Percentiles rank a stretch among this genome's conserved stretches.
Evolutionary conservation across 306 rosid genomes (phyloP).

Genomic region (Neltuma alba): DNA sequence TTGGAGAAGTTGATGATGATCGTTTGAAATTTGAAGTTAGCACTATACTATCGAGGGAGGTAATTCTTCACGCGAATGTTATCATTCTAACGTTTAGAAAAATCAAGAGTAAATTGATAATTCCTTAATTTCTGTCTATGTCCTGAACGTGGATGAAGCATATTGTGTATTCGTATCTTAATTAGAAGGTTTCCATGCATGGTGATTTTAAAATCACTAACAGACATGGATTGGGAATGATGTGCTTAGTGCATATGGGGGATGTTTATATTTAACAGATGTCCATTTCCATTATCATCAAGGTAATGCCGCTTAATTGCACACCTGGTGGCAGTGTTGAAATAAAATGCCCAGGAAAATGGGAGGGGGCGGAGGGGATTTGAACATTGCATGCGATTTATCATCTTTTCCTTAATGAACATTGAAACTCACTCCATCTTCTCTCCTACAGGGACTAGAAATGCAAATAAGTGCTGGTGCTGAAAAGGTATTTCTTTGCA

Average conservation of each 20-base stretch:
- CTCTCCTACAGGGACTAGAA: conserved; percentile 83
- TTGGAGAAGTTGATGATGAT: conserved; percentile 83
- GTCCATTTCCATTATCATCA: conserved; percentile 1
- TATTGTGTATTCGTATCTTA: not conserved
- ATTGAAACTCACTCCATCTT: conserved; percentile 11
- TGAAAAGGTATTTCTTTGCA: conserved; percentile 62
- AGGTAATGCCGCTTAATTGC: not conserved
- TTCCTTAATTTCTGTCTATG: not conserved
- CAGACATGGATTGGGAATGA: not conserved
- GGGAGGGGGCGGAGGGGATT: not conserved
- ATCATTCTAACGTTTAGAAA: conserved; percentile 3
- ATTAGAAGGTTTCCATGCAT: not conserved
- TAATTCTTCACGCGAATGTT: conserved; percentile 29
- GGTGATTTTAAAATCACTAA: not conserved
- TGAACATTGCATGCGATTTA: conserved; percentile 13
- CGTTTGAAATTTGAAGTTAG: conserved; percentile 87
- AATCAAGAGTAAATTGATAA: conserved; percentile 5
- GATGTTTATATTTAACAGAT: not conserved
- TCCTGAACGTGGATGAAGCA: not conserved
- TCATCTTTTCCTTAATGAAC: conserved; percentile 4
- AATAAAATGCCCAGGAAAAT: not conserved
- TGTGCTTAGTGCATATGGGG: not conserved
- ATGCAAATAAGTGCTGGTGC: conserved; percentile 69
- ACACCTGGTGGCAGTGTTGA: not conserved
- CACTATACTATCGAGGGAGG: conserved; percentile 87